A percentile compares a stretch with the other conserved stretches of the same genome.
Evolutionary conservation across 345 rosid genomes (phyloP).

Genomic region (Rhodomyrtus tomentosa): DNA sequence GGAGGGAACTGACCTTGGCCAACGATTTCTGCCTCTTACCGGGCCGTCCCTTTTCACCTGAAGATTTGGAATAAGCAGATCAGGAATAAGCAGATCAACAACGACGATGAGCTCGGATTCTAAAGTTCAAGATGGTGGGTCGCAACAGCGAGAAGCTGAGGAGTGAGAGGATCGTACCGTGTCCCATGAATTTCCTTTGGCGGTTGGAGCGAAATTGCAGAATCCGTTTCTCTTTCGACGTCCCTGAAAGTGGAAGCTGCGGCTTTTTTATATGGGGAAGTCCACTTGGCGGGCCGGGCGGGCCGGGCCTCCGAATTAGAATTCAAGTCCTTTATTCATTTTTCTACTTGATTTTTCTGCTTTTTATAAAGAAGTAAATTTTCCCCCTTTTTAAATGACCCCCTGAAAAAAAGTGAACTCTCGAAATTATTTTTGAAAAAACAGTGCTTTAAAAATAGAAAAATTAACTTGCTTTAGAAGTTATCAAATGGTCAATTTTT

Average conservation of each 20-base stretch:
- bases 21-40: conserved; percentile 48
- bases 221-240: background rate
- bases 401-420: too few relatives aligned
- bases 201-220: background rate
- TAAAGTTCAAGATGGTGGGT: background rate
- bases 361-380: too few relatives aligned
- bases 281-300: too few relatives aligned
- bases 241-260: background rate
- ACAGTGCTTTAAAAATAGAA: too few relatives aligned
- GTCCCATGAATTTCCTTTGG: background rate
- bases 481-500: too few relatives aligned
- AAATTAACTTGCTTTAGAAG: too few relatives aligned
- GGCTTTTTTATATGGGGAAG: background rate
- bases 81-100: background rate
- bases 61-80: background rate
- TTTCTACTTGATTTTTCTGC: too few relatives aligned
- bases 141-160: background rate
- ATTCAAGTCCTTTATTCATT: too few relatives aligned
- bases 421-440: too few relatives aligned
- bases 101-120: background rate
- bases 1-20: conserved; percentile 31
- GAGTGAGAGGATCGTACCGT: background rate
- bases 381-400: too few relatives aligned
- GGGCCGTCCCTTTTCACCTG: conserved; percentile 68
- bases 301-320: too few relatives aligned